A percentile compares a stretch with the other conserved stretches of the same genome.
phyloP scores from a whole-genome alignment of 2,329 filamentous ascomycete genomes.

The Ophiostoma ulmi region DNA sequence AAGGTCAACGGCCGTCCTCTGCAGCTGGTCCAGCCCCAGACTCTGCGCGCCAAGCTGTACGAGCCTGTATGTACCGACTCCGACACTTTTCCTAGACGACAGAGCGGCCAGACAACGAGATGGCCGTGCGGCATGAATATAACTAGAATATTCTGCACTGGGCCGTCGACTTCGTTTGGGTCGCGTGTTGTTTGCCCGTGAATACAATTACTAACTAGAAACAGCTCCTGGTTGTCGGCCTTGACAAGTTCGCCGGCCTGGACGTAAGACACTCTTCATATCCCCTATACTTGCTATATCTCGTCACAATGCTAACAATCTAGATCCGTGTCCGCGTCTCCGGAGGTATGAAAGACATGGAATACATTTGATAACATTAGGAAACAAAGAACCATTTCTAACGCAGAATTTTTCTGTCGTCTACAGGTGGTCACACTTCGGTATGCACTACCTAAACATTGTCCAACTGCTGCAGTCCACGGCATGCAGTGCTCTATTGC shows the following conservation, averaged over 20 bases:
- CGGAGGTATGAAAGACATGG: constrained; percentile 62
- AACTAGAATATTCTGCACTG: neutral
- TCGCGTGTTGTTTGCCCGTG: neutral
- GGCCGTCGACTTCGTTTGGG: neutral
- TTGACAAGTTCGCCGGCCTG: constrained; percentile 70
- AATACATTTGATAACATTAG: neutral
- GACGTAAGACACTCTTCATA: constrained; percentile 44
- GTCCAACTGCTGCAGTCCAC: constrained; percentile 15
- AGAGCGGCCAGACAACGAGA: neutral
- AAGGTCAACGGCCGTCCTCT: constrained; percentile 99
- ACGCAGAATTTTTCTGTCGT: constrained; percentile 37
- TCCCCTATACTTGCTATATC: no score
- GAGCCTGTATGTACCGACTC: constrained; percentile 57
- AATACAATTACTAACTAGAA: neutral
- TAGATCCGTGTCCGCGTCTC: constrained; percentile 89
- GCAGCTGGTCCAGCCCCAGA: constrained; percentile 29
- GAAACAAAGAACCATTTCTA: constrained; percentile 14
- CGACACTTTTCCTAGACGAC: neutral
- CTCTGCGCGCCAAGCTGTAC: constrained; percentile 64
- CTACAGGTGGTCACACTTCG: constrained; percentile 29
- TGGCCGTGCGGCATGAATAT: neutral
- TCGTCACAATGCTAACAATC: constrained; percentile 17
- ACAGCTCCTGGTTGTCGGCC: constrained; percentile 77
- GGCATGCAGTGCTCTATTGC: neutral
- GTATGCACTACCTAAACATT: constrained; percentile 21